Evolutionary conservation across 2,329 filamentous ascomycete species (phyloP), one percentile per base, ranked within the genome.

Genomic region (Apiospora hydei): DNA sequence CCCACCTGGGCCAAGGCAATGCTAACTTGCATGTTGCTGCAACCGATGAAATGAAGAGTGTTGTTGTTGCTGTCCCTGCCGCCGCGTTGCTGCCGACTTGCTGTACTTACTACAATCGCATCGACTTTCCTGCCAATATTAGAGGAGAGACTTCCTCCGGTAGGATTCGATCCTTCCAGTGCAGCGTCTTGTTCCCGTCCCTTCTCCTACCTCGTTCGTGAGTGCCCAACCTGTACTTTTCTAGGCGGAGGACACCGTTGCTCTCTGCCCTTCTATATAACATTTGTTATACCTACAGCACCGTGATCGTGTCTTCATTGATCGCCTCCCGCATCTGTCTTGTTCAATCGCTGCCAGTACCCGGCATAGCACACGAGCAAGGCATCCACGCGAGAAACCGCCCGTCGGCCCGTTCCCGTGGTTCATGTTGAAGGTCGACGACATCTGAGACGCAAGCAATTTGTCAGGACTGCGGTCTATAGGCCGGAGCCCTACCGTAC

Each of bases 371-470:
- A 64, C 57, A 64, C 57, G 21, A 64, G n/a, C 57, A 64, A 64
- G 34, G 57, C 57, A 41, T 64, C 57, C 57, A 64, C 57, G 57
- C 57, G 57, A 64, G 57, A 64, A 41, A 64, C 57, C 57, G 34
- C n/a, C 57, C 34, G 21, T 41, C 57, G 57, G 57, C 57, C 57
- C 57, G 57, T 41, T 64, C 57, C 57, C 57, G 57, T 41, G 57
- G 57, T 41, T 64, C 57, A n/a, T 24, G 30, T 64, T 41, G 7
- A 64, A 38, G 34, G 57, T 41, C 57, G 34, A 64, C 18, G 57
- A 64, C 8, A 64, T 64, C 57, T 41, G 57, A 41, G 34, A 64
- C 30, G 57, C 34, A 21, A 21, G 57, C 18, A 38, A 5, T 61
- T 38, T 61, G 53, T 41, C 57, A 41, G 57, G 34, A 64, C 34